phyloP scores from a whole-genome alignment of 352 stramenopile species.

The Pythium aristosporum region DNA sequence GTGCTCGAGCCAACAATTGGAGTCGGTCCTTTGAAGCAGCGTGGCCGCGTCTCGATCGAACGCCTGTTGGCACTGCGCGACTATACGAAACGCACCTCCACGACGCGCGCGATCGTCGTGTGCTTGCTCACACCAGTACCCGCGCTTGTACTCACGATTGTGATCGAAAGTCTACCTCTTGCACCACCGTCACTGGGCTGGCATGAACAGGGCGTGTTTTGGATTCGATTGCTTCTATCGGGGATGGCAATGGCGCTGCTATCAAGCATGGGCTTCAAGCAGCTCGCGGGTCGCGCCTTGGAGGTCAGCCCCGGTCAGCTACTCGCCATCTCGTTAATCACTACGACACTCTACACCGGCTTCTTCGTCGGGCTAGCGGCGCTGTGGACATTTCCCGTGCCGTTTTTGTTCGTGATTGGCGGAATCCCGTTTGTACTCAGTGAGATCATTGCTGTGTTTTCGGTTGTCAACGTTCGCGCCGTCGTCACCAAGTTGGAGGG shows the following conservation, averaged over 20 bases:
- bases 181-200: neutral
- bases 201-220: constrained; percentile 6
- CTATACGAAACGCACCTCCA: constrained; percentile 6
- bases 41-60: constrained; percentile 7
- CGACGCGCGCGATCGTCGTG: neutral
- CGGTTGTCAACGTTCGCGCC: constrained; percentile 2
- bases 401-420: constrained; percentile 12
- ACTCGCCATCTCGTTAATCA: neutral
- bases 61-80: constrained; percentile 11
- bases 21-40: neutral
- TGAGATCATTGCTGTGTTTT: neutral
- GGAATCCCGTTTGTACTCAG: neutral
- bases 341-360: neutral
- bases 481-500: neutral
- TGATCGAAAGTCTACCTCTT: constrained; percentile 10
- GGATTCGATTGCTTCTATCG: neutral
- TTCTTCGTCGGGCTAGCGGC: neutral
- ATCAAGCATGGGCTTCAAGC: neutral
- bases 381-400: constrained; percentile 11
- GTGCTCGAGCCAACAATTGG: neutral
- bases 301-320: neutral
- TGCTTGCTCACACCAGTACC: constrained; percentile 9
- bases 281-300: neutral
- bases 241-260: neutral
- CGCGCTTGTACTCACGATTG: constrained; percentile 1